Base-by-base conservation (phyloP, 2,329 filamentous ascomycete species). In the Colletotrichum zoysiae region DNA sequence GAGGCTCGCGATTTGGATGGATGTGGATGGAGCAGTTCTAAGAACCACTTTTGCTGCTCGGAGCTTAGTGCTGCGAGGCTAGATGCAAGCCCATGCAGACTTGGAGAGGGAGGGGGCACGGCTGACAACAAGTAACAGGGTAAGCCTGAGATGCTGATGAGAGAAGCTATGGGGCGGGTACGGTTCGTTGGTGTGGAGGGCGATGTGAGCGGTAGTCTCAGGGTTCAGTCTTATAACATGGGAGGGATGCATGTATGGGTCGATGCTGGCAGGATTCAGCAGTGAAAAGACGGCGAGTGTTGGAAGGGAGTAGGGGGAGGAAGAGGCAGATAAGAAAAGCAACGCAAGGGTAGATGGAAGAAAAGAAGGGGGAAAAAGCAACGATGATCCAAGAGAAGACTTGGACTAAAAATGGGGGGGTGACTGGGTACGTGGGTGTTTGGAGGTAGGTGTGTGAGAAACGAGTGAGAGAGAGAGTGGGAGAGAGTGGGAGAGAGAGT, bases 181-280 rank as follows among this genome's bases (percentile, higher is more conserved):
- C 60, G 60, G 65, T 30, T 57, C 56, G 48, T 66, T 70, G 67
- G 56, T 50, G 67, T 73, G 70, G 50, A 70, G 70, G 70, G 61
- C 14, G 59, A 57, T 23, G 60, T 65, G 62, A 70, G 65, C n/a
- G 60, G 70, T 62, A 66, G 60, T 62, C 60, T 71, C 62, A 44
- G 66, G 67, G 70, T 51, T 71, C 67, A 58, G 61, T 71, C 67
- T 70, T 66, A 73, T 71, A 73, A 51, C 70, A 66, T 66, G 56
- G 61, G 48, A 62, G 69, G 69, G 69, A 59, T 71, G 69, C 59
- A 69, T 65, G 64, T 71, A 71, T 59, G 57, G 69, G 58, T 64
- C 61, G 64, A 67, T 63, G 68, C 59, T n/a, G 68, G 68, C 48
- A 71, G 56, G 46, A 51, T 44, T 44, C 48, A 63, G 42, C 53